phyloP scores from a whole-genome alignment of 306 rosid genomes.

The Cicer cuneatum region DNA sequence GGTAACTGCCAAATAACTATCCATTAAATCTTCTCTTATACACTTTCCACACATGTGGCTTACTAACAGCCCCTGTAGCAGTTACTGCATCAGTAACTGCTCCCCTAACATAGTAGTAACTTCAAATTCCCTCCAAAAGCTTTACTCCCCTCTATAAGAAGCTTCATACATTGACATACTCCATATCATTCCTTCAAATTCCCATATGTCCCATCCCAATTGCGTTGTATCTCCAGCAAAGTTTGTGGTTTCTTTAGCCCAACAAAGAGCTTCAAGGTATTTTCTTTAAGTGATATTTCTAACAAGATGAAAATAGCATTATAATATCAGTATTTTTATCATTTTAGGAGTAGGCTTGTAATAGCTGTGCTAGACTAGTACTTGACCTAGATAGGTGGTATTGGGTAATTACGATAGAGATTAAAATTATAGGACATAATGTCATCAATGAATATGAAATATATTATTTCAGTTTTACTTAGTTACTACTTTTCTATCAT shows the following conservation, averaged over 20 bases:
- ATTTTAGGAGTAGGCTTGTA: constrained; percentile 20
- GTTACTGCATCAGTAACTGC: too few species aligned
- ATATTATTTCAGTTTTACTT: neutral
- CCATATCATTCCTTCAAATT: constrained; percentile 15
- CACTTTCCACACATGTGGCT: too few species aligned
- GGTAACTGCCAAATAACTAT: too few species aligned
- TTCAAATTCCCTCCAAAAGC: constrained; percentile 1
- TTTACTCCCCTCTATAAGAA: neutral
- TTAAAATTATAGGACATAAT: neutral
- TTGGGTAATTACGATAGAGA: neutral
- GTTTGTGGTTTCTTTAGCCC: neutral
- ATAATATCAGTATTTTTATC: neutral
- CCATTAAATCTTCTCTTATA: too few species aligned
- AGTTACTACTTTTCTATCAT: constrained; percentile 21
- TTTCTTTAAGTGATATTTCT: constrained; percentile 12
- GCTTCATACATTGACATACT: neutral
- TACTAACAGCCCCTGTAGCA: too few species aligned
- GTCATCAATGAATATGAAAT: neutral
- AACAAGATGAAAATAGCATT: constrained; percentile 2
- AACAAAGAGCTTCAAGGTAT: constrained; percentile 1
- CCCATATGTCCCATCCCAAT: neutral
- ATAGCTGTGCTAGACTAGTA: neutral
- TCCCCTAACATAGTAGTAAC: too few species aligned
- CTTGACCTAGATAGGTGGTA: constrained; percentile 22
- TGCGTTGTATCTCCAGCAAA: constrained; percentile 8